Evolutionary conservation across 352 stramenopile species (phyloP).

Genomic region (Peronospora belbahrii): DNA sequence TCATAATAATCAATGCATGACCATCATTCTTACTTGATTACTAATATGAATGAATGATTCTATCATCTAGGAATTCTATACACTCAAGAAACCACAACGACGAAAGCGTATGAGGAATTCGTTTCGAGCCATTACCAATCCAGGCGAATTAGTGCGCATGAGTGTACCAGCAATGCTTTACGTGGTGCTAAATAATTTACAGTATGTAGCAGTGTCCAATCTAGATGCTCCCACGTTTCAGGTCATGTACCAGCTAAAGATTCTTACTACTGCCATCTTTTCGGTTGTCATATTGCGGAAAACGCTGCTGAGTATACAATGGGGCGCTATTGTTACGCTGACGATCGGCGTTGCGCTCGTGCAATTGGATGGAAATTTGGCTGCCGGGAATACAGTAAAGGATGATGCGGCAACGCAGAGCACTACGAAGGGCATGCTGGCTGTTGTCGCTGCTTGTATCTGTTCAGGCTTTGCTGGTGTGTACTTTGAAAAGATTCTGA

Average conservation of each 20-base stretch:
- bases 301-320: conserved; percentile 63
- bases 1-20: too few relatives aligned
- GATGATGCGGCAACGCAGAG: conserved; percentile 29
- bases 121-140: conserved; percentile 48
- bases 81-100: conserved; percentile 19
- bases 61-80: conserved; percentile 25
- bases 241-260: conserved; percentile 85
- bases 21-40: too few relatives aligned
- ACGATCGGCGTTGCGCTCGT: conserved; percentile 77
- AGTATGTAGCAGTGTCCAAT: conserved; percentile 77
- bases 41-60: too few relatives aligned
- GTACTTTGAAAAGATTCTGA: conserved; percentile 86
- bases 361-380: conserved; percentile 47
- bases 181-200: conserved; percentile 80
- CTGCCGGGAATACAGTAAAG: conserved; percentile 5
- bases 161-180: conserved; percentile 74
- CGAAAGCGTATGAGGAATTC: conserved; percentile 20
- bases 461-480: conserved; percentile 80
- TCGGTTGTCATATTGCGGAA: conserved; percentile 74
- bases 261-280: conserved; percentile 80
- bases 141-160: conserved; percentile 56
- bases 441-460: conserved; percentile 61
- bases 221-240: conserved; percentile 76
- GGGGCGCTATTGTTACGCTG: conserved; percentile 68
- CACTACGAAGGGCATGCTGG: conserved; percentile 58